These are phyloP conservation scores for Podaxis mareebaensis DNA, from an alignment of 768 basidiomycete species.

Conservation along the genomic window DNA sequence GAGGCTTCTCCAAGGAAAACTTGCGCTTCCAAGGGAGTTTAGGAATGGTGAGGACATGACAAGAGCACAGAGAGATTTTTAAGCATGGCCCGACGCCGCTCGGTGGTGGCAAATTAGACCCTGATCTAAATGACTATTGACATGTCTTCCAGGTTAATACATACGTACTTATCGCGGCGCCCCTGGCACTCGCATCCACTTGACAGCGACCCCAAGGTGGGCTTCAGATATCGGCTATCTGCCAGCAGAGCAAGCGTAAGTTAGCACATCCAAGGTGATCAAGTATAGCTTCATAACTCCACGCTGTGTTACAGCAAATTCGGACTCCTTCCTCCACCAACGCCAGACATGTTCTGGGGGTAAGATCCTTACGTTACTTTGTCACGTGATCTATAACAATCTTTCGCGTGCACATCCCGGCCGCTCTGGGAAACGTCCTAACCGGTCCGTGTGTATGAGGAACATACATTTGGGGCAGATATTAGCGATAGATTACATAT, in stretches of 20 bases:
- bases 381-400: neutral
- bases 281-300: too few relatives aligned
- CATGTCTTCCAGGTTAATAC: conserved; percentile 1
- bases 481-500: conserved; percentile 1
- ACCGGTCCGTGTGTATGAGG: conserved; percentile 8
- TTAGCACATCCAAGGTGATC: too few relatives aligned
- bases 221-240: too few relatives aligned
- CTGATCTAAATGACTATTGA: conserved; percentile 6
- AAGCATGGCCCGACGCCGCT: neutral
- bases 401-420: neutral
- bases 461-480: neutral
- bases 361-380: neutral
- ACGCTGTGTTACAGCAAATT: too few relatives aligned
- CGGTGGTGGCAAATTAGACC: neutral
- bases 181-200: neutral
- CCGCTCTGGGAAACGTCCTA: neutral
- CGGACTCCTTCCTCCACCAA: too few relatives aligned
- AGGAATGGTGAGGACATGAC: neutral
- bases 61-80: neutral
- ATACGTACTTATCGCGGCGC: neutral
- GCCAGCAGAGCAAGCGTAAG: too few relatives aligned
- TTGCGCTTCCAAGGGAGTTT: conserved; percentile 1
- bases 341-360: too few relatives aligned
- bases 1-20: neutral
- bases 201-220: neutral